Conservation (phyloP, 2,329 filamentous ascomycete genomes). For the Achaetomium macrosporum region DNA sequence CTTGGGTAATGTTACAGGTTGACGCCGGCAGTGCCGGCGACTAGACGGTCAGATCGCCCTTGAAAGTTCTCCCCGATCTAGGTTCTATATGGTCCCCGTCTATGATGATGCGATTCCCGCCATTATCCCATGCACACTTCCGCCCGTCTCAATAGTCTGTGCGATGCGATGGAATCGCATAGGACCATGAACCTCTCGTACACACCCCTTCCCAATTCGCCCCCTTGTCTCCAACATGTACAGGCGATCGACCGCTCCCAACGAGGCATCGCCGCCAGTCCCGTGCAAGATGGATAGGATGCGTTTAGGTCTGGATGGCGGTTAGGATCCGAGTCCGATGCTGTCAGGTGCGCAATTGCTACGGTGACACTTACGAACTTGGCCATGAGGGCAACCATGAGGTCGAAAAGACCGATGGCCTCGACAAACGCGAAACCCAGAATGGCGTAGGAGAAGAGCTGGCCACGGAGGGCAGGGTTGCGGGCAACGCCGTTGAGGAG, state of each 20-base stretch:
- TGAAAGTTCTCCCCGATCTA: constrained; percentile 27
- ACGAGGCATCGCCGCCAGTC: constrained; percentile 22
- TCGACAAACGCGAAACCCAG: constrained; percentile 93
- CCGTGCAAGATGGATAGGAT: constrained; percentile 17
- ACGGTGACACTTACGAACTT: constrained; percentile 63
- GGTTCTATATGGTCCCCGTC: constrained; percentile 26
- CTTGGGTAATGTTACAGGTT: constrained; percentile 25
- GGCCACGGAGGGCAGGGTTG: constrained; percentile 90
- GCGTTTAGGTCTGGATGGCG: constrained; percentile 26
- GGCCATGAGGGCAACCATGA: constrained; percentile 91
- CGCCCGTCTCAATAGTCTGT: constrained; percentile 16
- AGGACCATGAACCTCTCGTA: constrained; percentile 23
- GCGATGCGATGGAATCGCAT: constrained; percentile 17
- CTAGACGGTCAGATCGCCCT: constrained; percentile 21
- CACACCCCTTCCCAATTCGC: constrained; percentile 18
- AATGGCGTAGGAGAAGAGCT: constrained; percentile 96
- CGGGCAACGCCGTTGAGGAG: constrained; percentile 85
- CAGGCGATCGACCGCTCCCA: constrained; percentile 22
- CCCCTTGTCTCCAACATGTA: constrained; percentile 23
- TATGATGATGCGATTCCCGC: constrained; percentile 27
- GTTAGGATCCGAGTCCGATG: constrained; percentile 7
- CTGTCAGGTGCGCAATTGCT: neutral
- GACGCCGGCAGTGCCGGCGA: constrained; percentile 25
- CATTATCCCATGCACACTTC: constrained; percentile 26
- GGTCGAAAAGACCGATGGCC: constrained; percentile 82